Evolutionary conservation across 139 green algal species (phyloP).

Genomic region (Trebouxia sp.): DNA sequence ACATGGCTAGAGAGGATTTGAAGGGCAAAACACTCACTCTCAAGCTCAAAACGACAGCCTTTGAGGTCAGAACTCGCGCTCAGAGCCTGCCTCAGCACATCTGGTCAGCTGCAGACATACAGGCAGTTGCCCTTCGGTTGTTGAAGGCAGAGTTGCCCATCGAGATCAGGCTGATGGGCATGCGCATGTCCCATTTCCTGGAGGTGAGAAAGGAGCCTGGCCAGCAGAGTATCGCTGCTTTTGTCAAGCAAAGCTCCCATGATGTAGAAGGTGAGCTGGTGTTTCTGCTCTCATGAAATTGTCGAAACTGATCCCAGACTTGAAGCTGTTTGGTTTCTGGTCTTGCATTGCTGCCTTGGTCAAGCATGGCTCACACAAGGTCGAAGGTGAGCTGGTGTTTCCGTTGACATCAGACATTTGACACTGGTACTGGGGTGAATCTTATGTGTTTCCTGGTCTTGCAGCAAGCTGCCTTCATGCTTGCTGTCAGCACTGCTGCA

Average conservation of each 20-base stretch:
- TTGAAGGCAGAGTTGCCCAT: constrained; percentile 74
- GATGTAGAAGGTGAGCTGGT: background rate
- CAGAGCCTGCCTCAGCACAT: constrained; percentile 65
- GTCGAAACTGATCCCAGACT: background rate
- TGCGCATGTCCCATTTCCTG: constrained; percentile 71
- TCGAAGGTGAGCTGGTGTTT: background rate
- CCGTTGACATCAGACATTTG: background rate
- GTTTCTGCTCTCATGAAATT: background rate
- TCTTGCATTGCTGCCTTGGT: constrained; percentile 8
- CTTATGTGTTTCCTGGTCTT: background rate
- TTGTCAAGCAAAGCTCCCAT: background rate
- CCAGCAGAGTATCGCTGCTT: background rate
- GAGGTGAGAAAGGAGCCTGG: constrained; percentile 31
- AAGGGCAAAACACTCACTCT: constrained; percentile 79
- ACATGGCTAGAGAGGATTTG: constrained; percentile 75
- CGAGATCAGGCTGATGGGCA: constrained; percentile 73
- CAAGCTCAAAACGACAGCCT: constrained; percentile 81
- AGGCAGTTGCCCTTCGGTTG: constrained; percentile 57
- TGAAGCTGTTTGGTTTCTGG: background rate
- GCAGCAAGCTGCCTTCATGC: constrained; percentile 9
- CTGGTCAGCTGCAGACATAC: constrained; percentile 58
- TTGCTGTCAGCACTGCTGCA: constrained; percentile 24
- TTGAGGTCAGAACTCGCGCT: constrained; percentile 54
- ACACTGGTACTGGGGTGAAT: background rate
- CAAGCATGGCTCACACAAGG: background rate